Evolutionary conservation across 2,329 filamentous ascomycete species (phyloP), one percentile per base, ranked within the genome.

Genomic region (Microdochium nivale): DNA sequence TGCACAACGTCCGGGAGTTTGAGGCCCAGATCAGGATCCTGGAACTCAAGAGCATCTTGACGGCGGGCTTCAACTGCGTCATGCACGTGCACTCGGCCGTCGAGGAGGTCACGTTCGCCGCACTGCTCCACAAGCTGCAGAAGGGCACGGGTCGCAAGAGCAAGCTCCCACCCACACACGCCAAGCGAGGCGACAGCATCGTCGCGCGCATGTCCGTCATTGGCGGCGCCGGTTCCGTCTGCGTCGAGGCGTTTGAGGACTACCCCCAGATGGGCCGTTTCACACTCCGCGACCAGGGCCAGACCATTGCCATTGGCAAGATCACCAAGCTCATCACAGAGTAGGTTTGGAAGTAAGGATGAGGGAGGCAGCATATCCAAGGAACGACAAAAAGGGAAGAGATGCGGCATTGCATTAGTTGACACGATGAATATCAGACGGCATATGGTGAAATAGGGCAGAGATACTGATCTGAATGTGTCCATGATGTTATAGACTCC

Each of bases 241-340:
- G 95, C 70, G 84, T 97, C 25, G 94, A 99, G 74, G 83, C 80
- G 56, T 99, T 96, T 62, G 91, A 96, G 65, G 92, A 97, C 66
- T 96, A 97, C 71, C 86, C 91, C 54, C 94, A 97, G 71, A 81
- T 96, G 70, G 90, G 90, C 63, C 84, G 90, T 44, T 95, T 95
- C 70, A 95, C 90, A 19, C 78, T 95, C 51, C 79, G 90, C 79
- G 90, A 94, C 65, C 88, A 91, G 85, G 94, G 94, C 62, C 92
- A 97, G 87, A 99, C 94, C 0, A 96, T 99, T 75, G 94, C 94
- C 52, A 99, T 99, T 74, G 94, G 94, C 65, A 99, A 99, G 81
- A 95, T 99, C 69, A 96, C 90, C 54, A 96, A 91, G 79, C 80
- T 99, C 57, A 77, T 83, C 61, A 72, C 65, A 8, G 68, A 73